Percentiles rank a stretch among this genome's conserved stretches.
phyloP scores from a whole-genome alignment of 805 yeast species.

The Ogataea chonburiensis region DNA sequence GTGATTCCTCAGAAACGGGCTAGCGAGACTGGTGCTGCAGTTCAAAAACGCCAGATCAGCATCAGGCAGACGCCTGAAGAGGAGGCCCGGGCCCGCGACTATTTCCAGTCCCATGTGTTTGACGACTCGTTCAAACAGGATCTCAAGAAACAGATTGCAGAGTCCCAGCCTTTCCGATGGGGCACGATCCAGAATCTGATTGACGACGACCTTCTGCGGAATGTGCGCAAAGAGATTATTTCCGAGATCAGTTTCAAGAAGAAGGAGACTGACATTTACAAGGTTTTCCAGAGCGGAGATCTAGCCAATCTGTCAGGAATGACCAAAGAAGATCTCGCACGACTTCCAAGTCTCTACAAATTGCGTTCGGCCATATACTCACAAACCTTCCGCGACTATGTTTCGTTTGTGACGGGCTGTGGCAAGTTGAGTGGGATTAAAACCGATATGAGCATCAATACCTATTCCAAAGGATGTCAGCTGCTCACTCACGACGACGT shows the following conservation, averaged over 20 bases:
- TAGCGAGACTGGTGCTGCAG: background rate
- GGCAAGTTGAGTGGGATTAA: conserved; percentile 89
- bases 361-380: conserved; percentile 87
- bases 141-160: conserved; percentile 44
- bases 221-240: conserved; percentile 82
- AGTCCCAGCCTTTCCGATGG: conserved; percentile 83
- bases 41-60: conserved; percentile 22
- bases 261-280: conserved; percentile 96
- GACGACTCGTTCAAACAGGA: conserved; percentile 39
- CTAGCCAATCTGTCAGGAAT: conserved; percentile 89
- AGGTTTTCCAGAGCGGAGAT: conserved; percentile 87
- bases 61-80: conserved; percentile 36
- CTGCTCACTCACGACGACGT: conserved; percentile 95
- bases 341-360: conserved; percentile 73
- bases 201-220: conserved; percentile 71
- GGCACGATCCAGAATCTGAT: conserved; percentile 76
- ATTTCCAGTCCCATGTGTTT: conserved; percentile 33
- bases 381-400: conserved; percentile 73
- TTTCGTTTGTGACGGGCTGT: conserved; percentile 76
- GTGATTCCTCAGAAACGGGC: conserved; percentile 14
- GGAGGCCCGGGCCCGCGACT: conserved; percentile 31
- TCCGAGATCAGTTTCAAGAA: conserved; percentile 83
- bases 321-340: conserved; percentile 66
- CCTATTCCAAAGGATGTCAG: conserved; percentile 92
- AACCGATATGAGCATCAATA: conserved; percentile 89